phyloP scores from a whole-genome alignment of 139 green algal species.

The Chlamydomonas eustigma region DNA sequence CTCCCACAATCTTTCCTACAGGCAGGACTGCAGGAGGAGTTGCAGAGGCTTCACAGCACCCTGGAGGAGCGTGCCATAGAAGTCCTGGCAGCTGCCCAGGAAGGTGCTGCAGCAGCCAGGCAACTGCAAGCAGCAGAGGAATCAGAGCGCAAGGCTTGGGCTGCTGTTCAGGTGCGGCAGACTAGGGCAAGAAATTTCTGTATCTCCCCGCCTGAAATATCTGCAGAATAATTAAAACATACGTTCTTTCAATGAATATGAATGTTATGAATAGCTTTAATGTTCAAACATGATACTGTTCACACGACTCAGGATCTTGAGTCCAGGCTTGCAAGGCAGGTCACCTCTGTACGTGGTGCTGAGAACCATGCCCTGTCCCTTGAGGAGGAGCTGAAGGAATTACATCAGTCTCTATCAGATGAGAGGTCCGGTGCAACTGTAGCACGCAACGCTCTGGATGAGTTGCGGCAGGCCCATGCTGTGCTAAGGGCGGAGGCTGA shows the following conservation, averaged over 20 bases:
- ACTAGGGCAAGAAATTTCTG: too few relatives aligned
- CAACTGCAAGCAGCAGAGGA: constrained; percentile 11
- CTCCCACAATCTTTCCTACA: constrained; percentile 3
- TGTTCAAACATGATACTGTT: too few relatives aligned
- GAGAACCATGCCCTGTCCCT: constrained; percentile 11
- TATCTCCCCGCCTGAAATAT: too few relatives aligned
- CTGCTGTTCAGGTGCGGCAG: not conserved
- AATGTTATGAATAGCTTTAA: too few relatives aligned
- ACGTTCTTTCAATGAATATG: too few relatives aligned
- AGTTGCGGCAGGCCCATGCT: not conserved
- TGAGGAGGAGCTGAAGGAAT: constrained; percentile 12
- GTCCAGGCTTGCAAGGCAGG: not conserved
- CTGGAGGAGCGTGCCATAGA: constrained; percentile 19
- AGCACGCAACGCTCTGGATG: not conserved
- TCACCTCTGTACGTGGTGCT: constrained; percentile 1
- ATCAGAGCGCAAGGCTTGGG: constrained; percentile 1
- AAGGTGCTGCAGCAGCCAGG: constrained; percentile 9
- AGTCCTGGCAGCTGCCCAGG: constrained; percentile 14
- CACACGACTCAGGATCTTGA: constrained; percentile 13
- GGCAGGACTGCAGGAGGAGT: constrained; percentile 40
- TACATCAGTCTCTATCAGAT: not conserved
- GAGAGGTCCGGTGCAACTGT: constrained; percentile 13
- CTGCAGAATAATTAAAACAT: too few relatives aligned
- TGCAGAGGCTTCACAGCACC: constrained; percentile 32
- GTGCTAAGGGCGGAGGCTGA: not conserved